Evolutionary conservation across 768 basidiomycete genomes (phyloP).

Genomic region (Boletus rubroflammeus): DNA sequence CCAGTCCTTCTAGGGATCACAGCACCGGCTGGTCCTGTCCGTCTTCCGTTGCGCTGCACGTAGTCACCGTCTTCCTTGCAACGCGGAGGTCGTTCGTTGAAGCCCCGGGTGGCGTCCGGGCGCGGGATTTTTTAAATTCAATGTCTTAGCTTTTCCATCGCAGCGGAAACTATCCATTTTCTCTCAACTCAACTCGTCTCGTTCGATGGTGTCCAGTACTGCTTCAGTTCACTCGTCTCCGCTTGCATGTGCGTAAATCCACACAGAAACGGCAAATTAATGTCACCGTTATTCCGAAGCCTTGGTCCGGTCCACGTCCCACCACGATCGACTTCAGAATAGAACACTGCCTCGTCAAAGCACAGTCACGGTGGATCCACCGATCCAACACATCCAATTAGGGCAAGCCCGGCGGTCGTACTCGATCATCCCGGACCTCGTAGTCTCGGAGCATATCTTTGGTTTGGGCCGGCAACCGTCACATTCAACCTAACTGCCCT

Average conservation of each 20-base stretch:
- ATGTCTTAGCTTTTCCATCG: background rate
- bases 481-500: background rate
- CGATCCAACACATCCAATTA: background rate
- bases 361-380: no score
- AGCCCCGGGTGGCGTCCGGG: slow-evolving; percentile 2
- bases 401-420: background rate
- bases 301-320: background rate
- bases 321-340: background rate
- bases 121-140: slow-evolving; percentile 6
- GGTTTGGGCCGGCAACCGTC: no score
- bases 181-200: no score
- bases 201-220: background rate
- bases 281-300: background rate
- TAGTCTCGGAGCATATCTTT: background rate
- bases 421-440: no score
- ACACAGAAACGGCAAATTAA: background rate
- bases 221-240: background rate
- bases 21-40: background rate
- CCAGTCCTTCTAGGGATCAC: background rate
- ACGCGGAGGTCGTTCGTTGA: background rate
- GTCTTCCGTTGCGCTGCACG: background rate
- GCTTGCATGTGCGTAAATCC: background rate
- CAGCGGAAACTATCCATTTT: background rate
- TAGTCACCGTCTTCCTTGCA: background rate
- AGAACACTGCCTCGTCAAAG: background rate